phyloP scores from a whole-genome alignment of 2,329 filamentous ascomycete species.

The Blastomyces parvus region DNA sequence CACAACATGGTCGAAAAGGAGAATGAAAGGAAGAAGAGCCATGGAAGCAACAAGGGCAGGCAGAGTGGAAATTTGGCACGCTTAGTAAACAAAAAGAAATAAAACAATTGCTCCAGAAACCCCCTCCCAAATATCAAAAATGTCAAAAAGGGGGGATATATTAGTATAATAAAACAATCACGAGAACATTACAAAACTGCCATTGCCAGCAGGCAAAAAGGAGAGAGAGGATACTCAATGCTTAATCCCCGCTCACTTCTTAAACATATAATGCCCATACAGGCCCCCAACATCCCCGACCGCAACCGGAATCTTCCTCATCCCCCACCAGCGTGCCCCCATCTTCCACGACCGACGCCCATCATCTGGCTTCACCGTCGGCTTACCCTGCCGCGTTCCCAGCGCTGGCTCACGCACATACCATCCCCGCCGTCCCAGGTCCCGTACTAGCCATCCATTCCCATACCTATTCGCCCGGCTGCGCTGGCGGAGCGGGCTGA shows the following conservation, averaged over 20 bases:
- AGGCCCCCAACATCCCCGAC: conserved; percentile 49
- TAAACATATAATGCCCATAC: conserved; percentile 53
- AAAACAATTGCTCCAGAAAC: neutral
- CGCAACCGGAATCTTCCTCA: conserved; percentile 56
- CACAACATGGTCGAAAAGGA: no score
- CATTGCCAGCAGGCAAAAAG: neutral
- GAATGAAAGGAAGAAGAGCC: no score
- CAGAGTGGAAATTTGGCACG: no score
- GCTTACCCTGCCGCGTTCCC: conserved; percentile 22
- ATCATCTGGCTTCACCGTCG: conserved; percentile 38
- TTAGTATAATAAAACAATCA: neutral
- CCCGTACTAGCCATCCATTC: conserved; percentile 62
- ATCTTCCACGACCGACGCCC: conserved; percentile 65
- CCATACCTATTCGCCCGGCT: conserved; percentile 41
- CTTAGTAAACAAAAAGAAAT: neutral
- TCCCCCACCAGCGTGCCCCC: conserved; percentile 75
- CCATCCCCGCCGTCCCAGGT: conserved; percentile 60
- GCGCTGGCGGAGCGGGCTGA: conserved; percentile 54
- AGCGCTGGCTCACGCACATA: conserved; percentile 43
- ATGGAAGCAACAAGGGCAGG: no score
- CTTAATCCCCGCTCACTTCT: conserved; percentile 30
- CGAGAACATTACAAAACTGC: neutral
- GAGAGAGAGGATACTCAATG: neutral
- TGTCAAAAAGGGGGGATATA: neutral
- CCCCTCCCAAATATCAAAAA: neutral